These are phyloP conservation scores for Epichloe glyceriae DNA, from an alignment of 2,329 filamentous ascomycete genomes.

Conservation along the genomic window DNA sequence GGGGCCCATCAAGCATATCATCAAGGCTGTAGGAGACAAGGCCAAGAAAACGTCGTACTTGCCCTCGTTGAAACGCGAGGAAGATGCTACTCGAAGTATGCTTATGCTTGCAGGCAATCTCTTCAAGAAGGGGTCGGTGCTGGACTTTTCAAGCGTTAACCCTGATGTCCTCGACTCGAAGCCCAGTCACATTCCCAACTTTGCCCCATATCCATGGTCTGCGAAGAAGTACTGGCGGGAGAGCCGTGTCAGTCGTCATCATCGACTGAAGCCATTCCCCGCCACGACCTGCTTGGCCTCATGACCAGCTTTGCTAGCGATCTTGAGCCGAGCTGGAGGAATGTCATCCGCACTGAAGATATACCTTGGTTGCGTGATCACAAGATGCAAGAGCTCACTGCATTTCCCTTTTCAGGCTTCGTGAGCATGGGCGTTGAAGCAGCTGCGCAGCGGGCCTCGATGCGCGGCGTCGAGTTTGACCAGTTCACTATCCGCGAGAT, in stretches of 20 bases:
- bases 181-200: conserved; percentile 24
- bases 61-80: neutral
- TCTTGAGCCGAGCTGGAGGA: conserved; percentile 35
- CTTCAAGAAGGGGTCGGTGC: conserved; percentile 10
- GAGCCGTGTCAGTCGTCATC: conserved; percentile 28
- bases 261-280: conserved; percentile 26
- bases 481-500: conserved; percentile 4
- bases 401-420: conserved; percentile 42
- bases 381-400: conserved; percentile 40
- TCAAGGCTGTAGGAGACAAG: conserved; percentile 5
- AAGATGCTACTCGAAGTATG: neutral
- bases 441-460: conserved; percentile 21
- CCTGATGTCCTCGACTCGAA: conserved; percentile 14
- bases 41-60: neutral
- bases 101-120: conserved; percentile 25
- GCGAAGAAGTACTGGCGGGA: conserved; percentile 35
- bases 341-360: conserved; percentile 32
- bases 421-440: conserved; percentile 39
- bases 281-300: conserved; percentile 34
- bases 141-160: conserved; percentile 17
- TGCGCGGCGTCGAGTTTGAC: conserved; percentile 9
- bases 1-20: conserved; percentile 38
- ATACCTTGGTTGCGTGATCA: conserved; percentile 47
- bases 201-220: conserved; percentile 36
- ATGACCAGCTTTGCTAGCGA: conserved; percentile 32